phyloP scores from a whole-genome alignment of 768 basidiomycete species.

The Pisolithus orientalis region DNA sequence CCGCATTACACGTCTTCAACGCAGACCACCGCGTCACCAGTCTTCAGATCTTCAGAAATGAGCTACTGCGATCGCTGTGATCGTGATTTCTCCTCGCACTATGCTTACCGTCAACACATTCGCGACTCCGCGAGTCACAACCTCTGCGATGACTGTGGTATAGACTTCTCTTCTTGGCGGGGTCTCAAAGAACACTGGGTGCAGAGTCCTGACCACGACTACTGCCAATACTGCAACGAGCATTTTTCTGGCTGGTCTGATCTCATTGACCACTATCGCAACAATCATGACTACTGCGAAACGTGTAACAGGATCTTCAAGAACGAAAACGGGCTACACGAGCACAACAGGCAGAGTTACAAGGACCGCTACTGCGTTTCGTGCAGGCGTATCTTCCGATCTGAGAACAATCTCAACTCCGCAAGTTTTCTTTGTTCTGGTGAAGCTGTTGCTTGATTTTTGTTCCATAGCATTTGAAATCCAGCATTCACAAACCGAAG shows the following conservation, averaged over 20 bases:
- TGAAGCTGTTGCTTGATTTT: not conserved
- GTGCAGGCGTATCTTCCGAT: constrained; percentile 40
- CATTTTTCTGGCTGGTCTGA: constrained; percentile 32
- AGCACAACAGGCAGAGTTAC: constrained; percentile 41
- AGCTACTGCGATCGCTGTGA: no score
- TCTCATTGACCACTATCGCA: constrained; percentile 36
- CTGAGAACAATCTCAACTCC: constrained; percentile 11
- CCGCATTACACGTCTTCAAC: no score
- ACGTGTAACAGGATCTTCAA: constrained; percentile 39
- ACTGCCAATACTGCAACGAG: constrained; percentile 46
- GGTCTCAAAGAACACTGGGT: constrained; percentile 47
- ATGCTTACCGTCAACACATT: constrained; percentile 30
- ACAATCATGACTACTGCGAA: constrained; percentile 38
- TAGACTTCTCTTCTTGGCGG: constrained; percentile 35
- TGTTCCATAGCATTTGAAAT: constrained; percentile 43
- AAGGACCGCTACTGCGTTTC: constrained; percentile 33
- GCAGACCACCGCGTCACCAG: no score
- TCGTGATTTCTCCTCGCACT: no score
- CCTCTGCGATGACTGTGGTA: constrained; percentile 38
- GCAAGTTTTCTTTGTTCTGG: constrained; percentile 2
- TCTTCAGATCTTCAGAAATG: not conserved
- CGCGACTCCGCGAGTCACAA: constrained; percentile 35
- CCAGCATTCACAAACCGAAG: constrained; percentile 40
- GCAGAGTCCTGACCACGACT: constrained; percentile 42
- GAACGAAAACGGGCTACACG: constrained; percentile 32